Conservation (phyloP, 2,329 filamentous ascomycete species). For the Colletotrichum karsti region DNA sequence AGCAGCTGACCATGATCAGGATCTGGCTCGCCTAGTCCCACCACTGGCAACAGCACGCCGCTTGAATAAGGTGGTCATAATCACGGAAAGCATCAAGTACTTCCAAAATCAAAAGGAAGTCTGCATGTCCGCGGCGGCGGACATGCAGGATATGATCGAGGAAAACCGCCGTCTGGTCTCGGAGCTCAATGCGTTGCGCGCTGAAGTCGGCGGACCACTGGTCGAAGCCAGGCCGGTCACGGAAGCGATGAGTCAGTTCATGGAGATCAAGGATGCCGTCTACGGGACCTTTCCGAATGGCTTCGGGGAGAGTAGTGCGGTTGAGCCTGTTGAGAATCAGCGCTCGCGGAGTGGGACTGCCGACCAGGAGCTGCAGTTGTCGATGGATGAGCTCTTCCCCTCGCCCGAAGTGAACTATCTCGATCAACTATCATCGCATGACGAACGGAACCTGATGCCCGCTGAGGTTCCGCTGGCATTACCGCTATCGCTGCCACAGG, state of each 20-base stretch:
- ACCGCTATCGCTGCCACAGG: no score
- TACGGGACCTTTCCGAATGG: background rate
- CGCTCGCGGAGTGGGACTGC: background rate
- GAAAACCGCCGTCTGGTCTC: background rate
- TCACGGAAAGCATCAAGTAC: background rate
- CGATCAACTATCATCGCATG: background rate
- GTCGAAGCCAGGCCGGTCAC: background rate
- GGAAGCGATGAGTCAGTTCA: background rate
- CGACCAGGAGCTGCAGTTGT: background rate
- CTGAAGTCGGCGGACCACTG: background rate
- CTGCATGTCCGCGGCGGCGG: background rate
- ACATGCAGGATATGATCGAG: background rate
- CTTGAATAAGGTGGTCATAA: background rate
- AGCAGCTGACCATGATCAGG: background rate
- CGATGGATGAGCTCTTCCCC: background rate
- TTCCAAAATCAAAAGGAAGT: background rate
- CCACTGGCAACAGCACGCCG: background rate
- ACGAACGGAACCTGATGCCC: no score
- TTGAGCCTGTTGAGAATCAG: background rate
- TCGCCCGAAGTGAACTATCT: background rate
- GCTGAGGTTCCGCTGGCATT: no score
- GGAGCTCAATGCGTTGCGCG: background rate
- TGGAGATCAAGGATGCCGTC: background rate
- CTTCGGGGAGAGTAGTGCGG: background rate
- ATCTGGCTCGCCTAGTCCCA: background rate